Evolutionary conservation across 331 rosid genomes (phyloP), one percentile per base, ranked within the genome.

Genomic region (Telfairia occidentalis): DNA sequence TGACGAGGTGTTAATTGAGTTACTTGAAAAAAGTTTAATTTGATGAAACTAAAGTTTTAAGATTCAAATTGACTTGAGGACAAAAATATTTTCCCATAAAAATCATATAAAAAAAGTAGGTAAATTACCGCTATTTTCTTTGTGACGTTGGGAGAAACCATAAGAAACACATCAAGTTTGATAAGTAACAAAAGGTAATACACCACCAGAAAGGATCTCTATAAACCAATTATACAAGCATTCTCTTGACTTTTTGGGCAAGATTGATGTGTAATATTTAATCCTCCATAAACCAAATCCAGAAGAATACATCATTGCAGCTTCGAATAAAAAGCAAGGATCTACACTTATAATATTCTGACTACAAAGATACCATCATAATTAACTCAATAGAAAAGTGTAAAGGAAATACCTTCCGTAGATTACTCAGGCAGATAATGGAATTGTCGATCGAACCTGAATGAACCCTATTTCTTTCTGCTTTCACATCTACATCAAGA

Each of bases 401-500:
- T 34, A 21, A 26, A 28, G 64, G 35, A 85, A 35, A 60, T 86
- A 86, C 96, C 97, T 91, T 94, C 5, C 86, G 89, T 74, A 91
- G 96, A 84, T 91, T 88, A 65, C 81, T 77, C 87, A 89, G 79
- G 82, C 88, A 91, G 85, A 89, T 86, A 82, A 89, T 89, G 81
- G 92, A 84, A 83, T 88, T 89, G 79, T 87, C 96, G 72, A 84
- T 59, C 58, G 89, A 83, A 79, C 98, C 98, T 55, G 96, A 91
- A 38, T 91, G 95, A 24, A 94, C 91, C 81, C 96, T 85, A 69
- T 80, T 86, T 85, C 97, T 89, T 82, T 91, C 97, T 26, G 87
- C 84, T 87, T 82, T 88, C 57, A 94, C 98, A 82, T 94, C 97
- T 71, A 80, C 83, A 79, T 94, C 96, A 79, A 91, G 96, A 3